Evolutionary conservation across 2,329 filamentous ascomycete species (phyloP).

Genomic region (Penicillium fuscoglaucum): DNA sequence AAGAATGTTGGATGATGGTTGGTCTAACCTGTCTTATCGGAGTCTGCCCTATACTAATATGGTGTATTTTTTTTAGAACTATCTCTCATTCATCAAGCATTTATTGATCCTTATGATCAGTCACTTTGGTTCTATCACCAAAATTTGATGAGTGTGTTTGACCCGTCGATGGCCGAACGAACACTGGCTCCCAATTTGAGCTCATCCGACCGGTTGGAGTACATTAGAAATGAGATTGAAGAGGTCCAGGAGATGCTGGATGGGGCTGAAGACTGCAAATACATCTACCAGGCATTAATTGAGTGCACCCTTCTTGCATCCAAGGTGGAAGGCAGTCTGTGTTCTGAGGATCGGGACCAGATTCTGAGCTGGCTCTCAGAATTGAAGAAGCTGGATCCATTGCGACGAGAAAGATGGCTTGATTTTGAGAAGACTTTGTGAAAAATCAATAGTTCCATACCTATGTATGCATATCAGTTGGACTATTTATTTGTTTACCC

Average conservation of each 20-base stretch:
- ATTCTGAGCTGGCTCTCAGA: slow-evolving; percentile 62
- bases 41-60: slow-evolving; percentile 3
- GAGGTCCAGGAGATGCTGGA: slow-evolving; percentile 67
- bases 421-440: slow-evolving; percentile 60
- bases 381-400: slow-evolving; percentile 69
- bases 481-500: slow-evolving; percentile 11
- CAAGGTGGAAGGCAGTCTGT: slow-evolving; percentile 51
- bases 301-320: slow-evolving; percentile 66
- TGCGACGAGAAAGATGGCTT: slow-evolving; percentile 72
- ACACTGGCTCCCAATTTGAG: slow-evolving; percentile 67
- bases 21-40: slow-evolving; percentile 7
- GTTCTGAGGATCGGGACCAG: slow-evolving; percentile 46
- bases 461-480: not conserved
- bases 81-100: slow-evolving; percentile 69
- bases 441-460: slow-evolving; percentile 19
- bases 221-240: slow-evolving; percentile 70
- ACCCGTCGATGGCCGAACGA: slow-evolving; percentile 50
- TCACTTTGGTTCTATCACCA: slow-evolving; percentile 98
- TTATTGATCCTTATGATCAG: slow-evolving; percentile 92
- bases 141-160: slow-evolving; percentile 72
- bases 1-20: slow-evolving; percentile 70
- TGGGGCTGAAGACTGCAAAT: slow-evolving; percentile 73
- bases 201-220: slow-evolving; percentile 61
- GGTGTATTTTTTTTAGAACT: slow-evolving; percentile 58
- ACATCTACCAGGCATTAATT: slow-evolving; percentile 84